Evolutionary conservation across 345 rosid species (phyloP), one percentile per base, ranked within the genome.

Genomic region (Alliaria petiolata): DNA sequence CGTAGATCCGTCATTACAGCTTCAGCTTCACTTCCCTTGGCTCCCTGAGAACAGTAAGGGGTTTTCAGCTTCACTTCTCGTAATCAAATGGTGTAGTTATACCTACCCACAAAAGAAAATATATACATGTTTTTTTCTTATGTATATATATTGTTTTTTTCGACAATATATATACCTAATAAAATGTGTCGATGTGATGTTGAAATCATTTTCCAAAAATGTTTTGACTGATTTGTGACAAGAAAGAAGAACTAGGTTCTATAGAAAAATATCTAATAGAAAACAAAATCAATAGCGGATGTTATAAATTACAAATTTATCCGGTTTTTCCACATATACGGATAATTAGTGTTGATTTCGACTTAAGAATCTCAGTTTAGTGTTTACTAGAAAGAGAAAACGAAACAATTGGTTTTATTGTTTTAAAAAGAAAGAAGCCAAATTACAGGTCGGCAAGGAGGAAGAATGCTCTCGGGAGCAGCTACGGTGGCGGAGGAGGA

Each of bases 21-120:
- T 93, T 62, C 86, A 81, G 70, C 80, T 83, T 81, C 88, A 79
- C 47, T 82, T 86, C 67, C 96, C 91, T 50, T 89, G 98, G 96
- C 91, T 87, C 49, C 15, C 84, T 10, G 80, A 81, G 49, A 79
- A 78, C 62, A 35, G 96, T 89, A 81, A 79, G 81, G 16, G 3
- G 69, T 20, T 28, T 93, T 62, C 87, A 81, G 70, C 80, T 83
- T 81, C 88, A 78, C 51, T 82, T 86, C 14, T 43, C 19, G 10
- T 13, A 28, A 22, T 31, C 4, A 42, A 17, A 43, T n/a, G 44
- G 22, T 55, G 44, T 31, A 12, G 10, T 36, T 14, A 39, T 35
- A 19, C n/a, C 40, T 38, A 39, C 5, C 40, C 39, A 34, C 40
- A 58, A 38, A 28, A 61, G 39, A 25, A 42, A 10, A 5, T 4